Base-by-base conservation (phyloP, 2,329 filamentous ascomycete species). In the Tolypocladium endophyticum region DNA sequence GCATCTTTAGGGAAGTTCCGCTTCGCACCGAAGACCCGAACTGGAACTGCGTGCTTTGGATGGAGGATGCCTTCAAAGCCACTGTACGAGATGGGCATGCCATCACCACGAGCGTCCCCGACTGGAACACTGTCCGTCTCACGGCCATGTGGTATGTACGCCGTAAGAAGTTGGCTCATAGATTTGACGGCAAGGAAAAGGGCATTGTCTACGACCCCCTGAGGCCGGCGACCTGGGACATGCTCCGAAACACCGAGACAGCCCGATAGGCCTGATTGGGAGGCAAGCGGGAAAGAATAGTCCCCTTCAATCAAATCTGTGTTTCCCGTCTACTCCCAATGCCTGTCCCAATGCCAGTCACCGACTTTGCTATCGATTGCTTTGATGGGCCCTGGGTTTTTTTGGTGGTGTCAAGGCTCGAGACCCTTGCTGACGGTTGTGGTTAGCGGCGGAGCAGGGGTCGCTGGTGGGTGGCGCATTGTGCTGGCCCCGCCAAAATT, bases 41-140 rank as follows among this genome's bases (percentile, higher is more conserved):
- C n/a, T 79, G 75, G 73, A 78, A 77, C 60, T 79, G 76, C 64
- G 72, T 78, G 0, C 61, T 33, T 0, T 79, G 75, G 76, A 71
- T 77, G 4, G 69, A 72, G 60, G 75, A 79, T 63, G 75, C 74
- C 4, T 61, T 78, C 38, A 61, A 70, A 58, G 60, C 20, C 5
- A 58, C 73, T 11, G 23, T 66, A 56, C 58, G 59, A 11, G 71
- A 75, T 62, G 58, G 58, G 0, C 70, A 69, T 38, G 69, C 67
- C 4, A 56, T 77, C 30, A 68, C 65, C 8, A 58, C 77, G n/a
- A 71, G 71, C 7, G 61, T 67, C 0, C 45, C 63, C 8, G 65
- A 71, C 28, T 79, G 74, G 76, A 59, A 64, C 8, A 62, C 36
- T 11, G 69, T 77, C 4, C 69, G 72, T 16, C 66, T 73, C 50